A percentile compares a stretch with the other conserved stretches of the same genome.
Evolutionary conservation across 176 grass and related monocot species (phyloP).

Genomic region (Paspalum vaginatum): DNA sequence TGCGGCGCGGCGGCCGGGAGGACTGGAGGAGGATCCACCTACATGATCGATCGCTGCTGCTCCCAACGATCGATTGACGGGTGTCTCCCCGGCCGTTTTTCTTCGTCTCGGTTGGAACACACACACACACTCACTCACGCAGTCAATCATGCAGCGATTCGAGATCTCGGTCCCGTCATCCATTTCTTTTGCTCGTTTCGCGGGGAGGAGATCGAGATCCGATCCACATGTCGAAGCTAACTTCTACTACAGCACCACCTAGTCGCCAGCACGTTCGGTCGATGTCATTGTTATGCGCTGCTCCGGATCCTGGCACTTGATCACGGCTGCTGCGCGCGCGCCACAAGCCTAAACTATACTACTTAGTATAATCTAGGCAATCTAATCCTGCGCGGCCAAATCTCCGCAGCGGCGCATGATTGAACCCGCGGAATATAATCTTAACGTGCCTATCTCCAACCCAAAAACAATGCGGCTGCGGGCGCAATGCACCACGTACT

Average conservation of each 20-base stretch:
- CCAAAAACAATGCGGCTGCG: background rate
- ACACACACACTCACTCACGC: too few species aligned
- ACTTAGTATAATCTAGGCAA: too few species aligned
- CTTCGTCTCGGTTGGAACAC: too few species aligned
- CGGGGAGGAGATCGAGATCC: background rate
- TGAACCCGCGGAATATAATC: constrained; percentile 20
- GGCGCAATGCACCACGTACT: background rate
- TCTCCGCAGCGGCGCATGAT: background rate
- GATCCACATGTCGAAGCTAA: background rate
- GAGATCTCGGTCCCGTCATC: too few species aligned
- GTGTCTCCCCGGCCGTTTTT: too few species aligned
- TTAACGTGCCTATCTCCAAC: background rate
- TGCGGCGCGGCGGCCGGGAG: too few species aligned
- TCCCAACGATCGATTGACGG: too few species aligned
- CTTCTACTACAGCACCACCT: too few species aligned
- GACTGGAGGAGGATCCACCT: too few species aligned
- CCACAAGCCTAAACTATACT: too few species aligned
- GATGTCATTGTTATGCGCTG: constrained; percentile 8
- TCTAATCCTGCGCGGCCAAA: background rate
- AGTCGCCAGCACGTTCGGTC: background rate
- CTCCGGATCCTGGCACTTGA: constrained; percentile 29
- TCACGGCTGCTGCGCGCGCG: background rate
- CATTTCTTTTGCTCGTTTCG: constrained; percentile 17
- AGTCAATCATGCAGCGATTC: too few species aligned
- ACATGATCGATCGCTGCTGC: too few species aligned